Conservation (phyloP, 179 eudicot genomes). For the Silene vulgaris region DNA sequence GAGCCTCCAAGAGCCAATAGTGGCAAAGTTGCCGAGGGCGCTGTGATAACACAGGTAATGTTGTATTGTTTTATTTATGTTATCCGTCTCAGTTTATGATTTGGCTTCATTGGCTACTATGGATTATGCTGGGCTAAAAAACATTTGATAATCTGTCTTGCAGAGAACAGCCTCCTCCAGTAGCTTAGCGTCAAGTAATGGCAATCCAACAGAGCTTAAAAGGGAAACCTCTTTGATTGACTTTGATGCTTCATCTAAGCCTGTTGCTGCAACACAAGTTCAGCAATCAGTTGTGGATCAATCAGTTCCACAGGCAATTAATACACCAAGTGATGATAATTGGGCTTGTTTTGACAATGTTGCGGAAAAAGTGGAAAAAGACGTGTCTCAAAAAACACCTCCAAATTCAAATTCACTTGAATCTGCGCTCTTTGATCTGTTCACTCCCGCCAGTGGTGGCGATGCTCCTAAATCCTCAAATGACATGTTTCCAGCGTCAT, state of each 20-base stretch:
- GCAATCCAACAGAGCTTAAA: slow-evolving; percentile 55
- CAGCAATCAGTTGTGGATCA: slow-evolving; percentile 35
- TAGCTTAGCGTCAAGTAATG: slow-evolving; percentile 80
- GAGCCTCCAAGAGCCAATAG: slow-evolving; percentile 81
- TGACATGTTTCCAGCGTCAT: slow-evolving; percentile 32
- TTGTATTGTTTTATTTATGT: slow-evolving; percentile 19
- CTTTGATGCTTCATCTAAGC: slow-evolving; percentile 71
- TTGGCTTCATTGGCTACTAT: background rate
- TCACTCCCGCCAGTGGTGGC: slow-evolving; percentile 37
- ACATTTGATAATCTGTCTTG: slow-evolving; percentile 19
- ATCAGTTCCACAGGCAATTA: slow-evolving; percentile 36
- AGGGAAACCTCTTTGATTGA: slow-evolving; percentile 71
- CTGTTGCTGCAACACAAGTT: slow-evolving; percentile 42
- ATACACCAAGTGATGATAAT: slow-evolving; percentile 47
- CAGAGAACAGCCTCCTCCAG: slow-evolving; percentile 88
- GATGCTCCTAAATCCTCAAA: slow-evolving; percentile 32
- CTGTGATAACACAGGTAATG: slow-evolving; percentile 52
- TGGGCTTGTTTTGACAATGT: slow-evolving; percentile 91
- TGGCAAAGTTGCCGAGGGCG: slow-evolving; percentile 48
- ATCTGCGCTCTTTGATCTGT: slow-evolving; percentile 47
- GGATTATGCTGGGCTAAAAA: slow-evolving; percentile 19
- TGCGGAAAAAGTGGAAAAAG: slow-evolving; percentile 36
- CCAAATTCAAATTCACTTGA: slow-evolving; percentile 48
- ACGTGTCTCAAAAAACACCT: slow-evolving; percentile 48
- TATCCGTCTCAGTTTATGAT: background rate